Evolutionary conservation across 208 protist genomes (phyloP), one percentile per base, ranked within the genome.

Genomic region (Porcisia hertigi): DNA sequence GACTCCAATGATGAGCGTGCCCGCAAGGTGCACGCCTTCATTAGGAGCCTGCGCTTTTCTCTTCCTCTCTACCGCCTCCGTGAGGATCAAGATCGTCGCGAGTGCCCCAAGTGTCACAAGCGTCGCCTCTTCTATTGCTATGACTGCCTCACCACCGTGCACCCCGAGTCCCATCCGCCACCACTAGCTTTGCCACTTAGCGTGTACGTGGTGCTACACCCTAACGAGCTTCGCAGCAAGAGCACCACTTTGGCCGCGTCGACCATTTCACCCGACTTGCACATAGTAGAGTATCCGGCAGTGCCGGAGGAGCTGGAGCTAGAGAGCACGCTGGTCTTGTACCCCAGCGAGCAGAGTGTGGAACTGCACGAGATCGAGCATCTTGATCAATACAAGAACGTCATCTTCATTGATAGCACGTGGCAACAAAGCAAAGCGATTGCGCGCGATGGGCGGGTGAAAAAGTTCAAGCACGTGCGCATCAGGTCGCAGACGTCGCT

Each of bases 321-420:
- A 7, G 84, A 91, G 52, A 84, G 73, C 23, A 97, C 92, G 30
- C 81, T 97, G 25, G 86, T 97, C n/a, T 85, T 97, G 25, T 97
- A 98, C 78, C 94, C 92, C 1, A 96, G 92, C 73, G 77, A 79
- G 36, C 70, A 94, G 73, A 94, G 93, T 74, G 85, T 91, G 30
- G 88, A 90, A 64, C 52, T 97, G 53, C 77, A 88, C 43, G 86
- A 94, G 62, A 81, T 94, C 25, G 85, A 78, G 30, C 66, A 96
- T 76, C 83, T 98, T 34, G 82, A 90, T 52, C 70, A 74, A 53
- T 94, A 97, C 74, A 86, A 89, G 52, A 90, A 98, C 77, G 88
- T 97, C 52, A 89, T 98, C 39, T 98, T 99, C 77, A 94, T 99
- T 52, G 97, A 99, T 73, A 94, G 90, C 75, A 98, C 96, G 63